Evolutionary conservation across 2,329 filamentous ascomycete species (phyloP).

Genomic region (Talaromyces sp.): DNA sequence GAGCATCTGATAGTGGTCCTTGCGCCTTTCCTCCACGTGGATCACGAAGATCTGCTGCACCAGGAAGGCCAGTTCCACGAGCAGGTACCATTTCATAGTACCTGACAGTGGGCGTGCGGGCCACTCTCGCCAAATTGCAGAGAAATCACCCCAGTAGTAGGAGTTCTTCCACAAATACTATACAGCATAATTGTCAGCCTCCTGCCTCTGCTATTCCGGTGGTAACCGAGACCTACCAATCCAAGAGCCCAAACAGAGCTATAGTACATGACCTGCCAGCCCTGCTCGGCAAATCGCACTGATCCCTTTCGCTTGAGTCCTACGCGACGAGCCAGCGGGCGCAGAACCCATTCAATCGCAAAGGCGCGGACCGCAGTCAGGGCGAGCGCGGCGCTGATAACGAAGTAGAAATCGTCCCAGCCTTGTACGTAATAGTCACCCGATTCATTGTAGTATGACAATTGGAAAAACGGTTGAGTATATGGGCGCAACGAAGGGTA

Average conservation of each 20-base stretch:
- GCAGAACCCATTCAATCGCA: constrained; percentile 83
- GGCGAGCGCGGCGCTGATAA: constrained; percentile 76
- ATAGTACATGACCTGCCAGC: constrained; percentile 87
- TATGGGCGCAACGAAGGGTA: constrained; percentile 78
- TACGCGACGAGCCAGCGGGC: constrained; percentile 70
- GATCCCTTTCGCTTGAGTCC: constrained; percentile 79
- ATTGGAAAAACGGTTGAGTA: constrained; percentile 84
- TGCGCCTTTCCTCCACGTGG: constrained; percentile 89
- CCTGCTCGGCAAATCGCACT: constrained; percentile 89
- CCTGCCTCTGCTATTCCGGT: constrained; percentile 4
- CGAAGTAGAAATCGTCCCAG: constrained; percentile 75
- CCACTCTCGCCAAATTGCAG: constrained; percentile 81
- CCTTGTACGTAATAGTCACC: constrained; percentile 75
- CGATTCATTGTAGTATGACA: constrained; percentile 76
- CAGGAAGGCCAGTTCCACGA: constrained; percentile 91
- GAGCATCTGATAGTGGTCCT: constrained; percentile 96
- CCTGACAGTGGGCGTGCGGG: constrained; percentile 74
- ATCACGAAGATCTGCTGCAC: constrained; percentile 92
- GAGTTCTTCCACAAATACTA: constrained; percentile 82
- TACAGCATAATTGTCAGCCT: constrained; percentile 2
- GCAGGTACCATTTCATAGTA: constrained; percentile 83
- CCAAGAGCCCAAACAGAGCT: constrained; percentile 79
- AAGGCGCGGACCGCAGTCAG: constrained; percentile 85
- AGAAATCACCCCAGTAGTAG: constrained; percentile 74
- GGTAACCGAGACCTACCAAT: constrained; percentile 61